Evolutionary conservation across 1,139 yeast genomes (phyloP), one percentile per base, ranked within the genome.

Genomic region (Petasospora rhodanensis): DNA sequence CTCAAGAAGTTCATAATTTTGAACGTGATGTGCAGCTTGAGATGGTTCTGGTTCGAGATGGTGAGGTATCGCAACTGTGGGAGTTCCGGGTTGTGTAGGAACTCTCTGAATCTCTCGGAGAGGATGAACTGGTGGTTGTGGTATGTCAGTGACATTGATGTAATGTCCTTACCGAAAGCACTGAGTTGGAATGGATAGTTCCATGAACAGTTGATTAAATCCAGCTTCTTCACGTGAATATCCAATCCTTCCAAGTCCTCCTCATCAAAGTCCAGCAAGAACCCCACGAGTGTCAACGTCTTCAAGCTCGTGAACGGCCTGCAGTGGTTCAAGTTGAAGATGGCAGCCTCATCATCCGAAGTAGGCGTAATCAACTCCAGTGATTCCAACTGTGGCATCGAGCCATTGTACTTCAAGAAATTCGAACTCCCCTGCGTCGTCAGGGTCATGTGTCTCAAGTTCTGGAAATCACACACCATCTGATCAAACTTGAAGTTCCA

Each of bases 121-220:
- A 56, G 40, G 14, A 56, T 46, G 42, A 56, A 56, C 24, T 53
- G 49, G 27, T 53, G 40, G 14, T 53, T 42, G 25, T 24, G 20
- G 28, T 55, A 56, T 2, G 37, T 43, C 14, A 56, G 36, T 11
- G 37, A 38, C 17, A 56, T 31, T 15, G 41, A 38, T 15, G 42
- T 46, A 31, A 56, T 46, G 14, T 37, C 43, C 12, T 41, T 39
- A 6, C 55, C 55, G 26, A 55, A 55, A 23, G 42, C 41, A 17
- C 47, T 49, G 17, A 57, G 38, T 22, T 48, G 47, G 37, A 56
- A 56, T 1, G 61, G 61, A 31, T 56, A 57, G 29, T 52, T 44
- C 62, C 62, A 57, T 6, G 51, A 49, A 33, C 62, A 57, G 28
- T 57, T 47, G 12, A 42, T 36, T 15, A 57, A 33, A 8, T 44